Conservation (phyloP, 1,284 basidiomycete species). For the Fistulina hepatica region DNA sequence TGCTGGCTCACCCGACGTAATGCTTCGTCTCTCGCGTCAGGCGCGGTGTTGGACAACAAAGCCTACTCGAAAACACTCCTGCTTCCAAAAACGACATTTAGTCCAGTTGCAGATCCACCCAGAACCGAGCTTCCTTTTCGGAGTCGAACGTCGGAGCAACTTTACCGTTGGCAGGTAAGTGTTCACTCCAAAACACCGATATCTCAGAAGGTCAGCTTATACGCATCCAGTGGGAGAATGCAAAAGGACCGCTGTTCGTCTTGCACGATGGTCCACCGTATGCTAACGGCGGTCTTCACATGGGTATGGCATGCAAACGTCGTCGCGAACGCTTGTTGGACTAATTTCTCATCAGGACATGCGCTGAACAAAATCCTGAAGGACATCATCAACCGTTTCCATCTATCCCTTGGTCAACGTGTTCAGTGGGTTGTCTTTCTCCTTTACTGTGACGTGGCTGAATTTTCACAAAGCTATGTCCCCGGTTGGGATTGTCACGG, state of each 20-base stretch:
- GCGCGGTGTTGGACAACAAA: conserved; percentile 24
- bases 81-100: conserved; percentile 78
- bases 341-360: conserved; percentile 52
- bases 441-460: background rate
- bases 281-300: conserved; percentile 92
- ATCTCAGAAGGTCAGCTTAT: conserved; percentile 4
- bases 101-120: conserved; percentile 62
- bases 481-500: conserved; percentile 99
- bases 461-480: conserved; percentile 52
- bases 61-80: conserved; percentile 53
- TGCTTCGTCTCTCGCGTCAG: background rate
- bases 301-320: conserved; percentile 48
- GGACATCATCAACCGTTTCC: conserved; percentile 90
- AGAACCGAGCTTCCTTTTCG: conserved; percentile 55
- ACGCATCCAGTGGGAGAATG: conserved; percentile 46
- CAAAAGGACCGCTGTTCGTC: conserved; percentile 62
- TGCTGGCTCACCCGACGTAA: conserved; percentile 2
- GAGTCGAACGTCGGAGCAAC: conserved; percentile 56
- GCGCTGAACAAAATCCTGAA: conserved; percentile 96
- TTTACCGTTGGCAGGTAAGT: conserved; percentile 89
- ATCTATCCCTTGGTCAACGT: conserved; percentile 66
- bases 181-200: conserved; percentile 14
- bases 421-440: conserved; percentile 60
- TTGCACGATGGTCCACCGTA: conserved; percentile 97
- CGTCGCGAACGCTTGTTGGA: conserved; percentile 1